These are phyloP conservation scores for Orbilia quercus DNA, from an alignment of 2,329 filamentous ascomycete genomes.

Conservation along the genomic window DNA sequence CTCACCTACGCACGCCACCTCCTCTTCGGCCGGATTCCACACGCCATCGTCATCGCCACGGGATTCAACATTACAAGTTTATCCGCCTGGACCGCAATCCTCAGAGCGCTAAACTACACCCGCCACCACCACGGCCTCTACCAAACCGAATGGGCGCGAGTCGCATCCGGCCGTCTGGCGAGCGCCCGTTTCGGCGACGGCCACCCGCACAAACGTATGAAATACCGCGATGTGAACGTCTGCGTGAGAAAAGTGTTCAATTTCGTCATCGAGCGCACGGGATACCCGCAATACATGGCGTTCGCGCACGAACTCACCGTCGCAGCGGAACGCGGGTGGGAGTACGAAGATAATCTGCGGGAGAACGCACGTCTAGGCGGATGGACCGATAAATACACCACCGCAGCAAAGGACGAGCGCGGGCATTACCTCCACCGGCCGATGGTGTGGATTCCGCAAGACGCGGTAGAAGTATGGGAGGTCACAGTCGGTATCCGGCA, in stretches of 20 bases:
- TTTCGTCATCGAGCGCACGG: slow-evolving; percentile 10
- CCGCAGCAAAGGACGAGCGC: too few relatives aligned
- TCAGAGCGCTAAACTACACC: slow-evolving; percentile 45
- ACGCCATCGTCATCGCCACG: slow-evolving; percentile 43
- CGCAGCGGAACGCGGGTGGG: slow-evolving; percentile 49
- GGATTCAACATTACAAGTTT: slow-evolving; percentile 21
- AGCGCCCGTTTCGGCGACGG: slow-evolving; percentile 32
- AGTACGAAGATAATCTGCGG: slow-evolving; percentile 27
- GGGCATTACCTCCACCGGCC: background rate
- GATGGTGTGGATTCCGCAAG: slow-evolving; percentile 16
- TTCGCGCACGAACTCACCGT: slow-evolving; percentile 36
- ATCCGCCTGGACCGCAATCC: slow-evolving; percentile 33
- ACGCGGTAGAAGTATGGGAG: slow-evolving; percentile 39
- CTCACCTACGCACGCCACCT: slow-evolving; percentile 27
- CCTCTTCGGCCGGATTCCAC: slow-evolving; percentile 34
- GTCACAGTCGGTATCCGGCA: slow-evolving; percentile 19
- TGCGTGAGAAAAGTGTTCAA: slow-evolving; percentile 30
- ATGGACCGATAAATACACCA: too few relatives aligned
- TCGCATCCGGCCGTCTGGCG: slow-evolving; percentile 11
- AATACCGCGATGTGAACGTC: slow-evolving; percentile 39
- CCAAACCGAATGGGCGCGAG: slow-evolving; percentile 19
- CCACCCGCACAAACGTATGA: slow-evolving; percentile 22
- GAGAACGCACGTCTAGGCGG: background rate
- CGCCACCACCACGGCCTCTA: slow-evolving; percentile 39
- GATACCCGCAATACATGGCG: slow-evolving; percentile 21